Evolutionary conservation across 176 grass and related monocot genomes (phyloP).

Genomic region (Hsuehochloa calcarea): DNA sequence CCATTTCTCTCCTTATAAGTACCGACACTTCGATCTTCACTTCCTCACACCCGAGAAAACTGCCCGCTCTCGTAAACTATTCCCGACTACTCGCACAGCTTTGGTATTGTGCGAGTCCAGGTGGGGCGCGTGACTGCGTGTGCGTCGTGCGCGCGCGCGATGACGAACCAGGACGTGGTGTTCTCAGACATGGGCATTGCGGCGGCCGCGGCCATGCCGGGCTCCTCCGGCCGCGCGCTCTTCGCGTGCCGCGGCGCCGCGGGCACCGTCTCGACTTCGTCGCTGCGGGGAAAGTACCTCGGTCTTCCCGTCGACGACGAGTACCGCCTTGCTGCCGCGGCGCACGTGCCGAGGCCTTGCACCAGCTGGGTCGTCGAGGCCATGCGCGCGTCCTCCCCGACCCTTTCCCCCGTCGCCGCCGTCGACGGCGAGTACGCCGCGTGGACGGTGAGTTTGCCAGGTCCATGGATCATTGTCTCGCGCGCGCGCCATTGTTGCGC

Average conservation of each 20-base stretch:
- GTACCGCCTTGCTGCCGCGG: not conserved
- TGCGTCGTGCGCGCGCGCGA: not conserved
- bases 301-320: conserved; percentile 11
- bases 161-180: conserved; percentile 82
- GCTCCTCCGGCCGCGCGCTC: conserved; percentile 21
- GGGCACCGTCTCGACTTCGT: not conserved
- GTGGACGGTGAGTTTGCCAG: conserved; percentile 56
- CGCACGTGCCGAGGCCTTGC: not conserved
- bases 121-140: not conserved
- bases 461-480: not conserved
- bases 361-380: conserved; percentile 65
- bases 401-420: conserved; percentile 38
- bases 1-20: conserved; percentile 18
- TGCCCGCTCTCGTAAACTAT: not conserved
- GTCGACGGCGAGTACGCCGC: conserved; percentile 37
- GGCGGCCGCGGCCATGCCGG: conserved; percentile 38
- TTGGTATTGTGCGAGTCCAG: not conserved
- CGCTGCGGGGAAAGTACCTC: conserved; percentile 28
- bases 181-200: conserved; percentile 68
- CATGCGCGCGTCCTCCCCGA: conserved; percentile 79
- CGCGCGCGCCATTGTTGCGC: not conserved
- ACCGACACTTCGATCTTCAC: conserved; percentile 3
- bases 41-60: conserved; percentile 31
- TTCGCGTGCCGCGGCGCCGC: conserved; percentile 40
- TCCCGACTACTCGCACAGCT: not conserved